Base-by-base conservation (phyloP, 106 monocot species). In the Hemerocallis citrina region DNA sequence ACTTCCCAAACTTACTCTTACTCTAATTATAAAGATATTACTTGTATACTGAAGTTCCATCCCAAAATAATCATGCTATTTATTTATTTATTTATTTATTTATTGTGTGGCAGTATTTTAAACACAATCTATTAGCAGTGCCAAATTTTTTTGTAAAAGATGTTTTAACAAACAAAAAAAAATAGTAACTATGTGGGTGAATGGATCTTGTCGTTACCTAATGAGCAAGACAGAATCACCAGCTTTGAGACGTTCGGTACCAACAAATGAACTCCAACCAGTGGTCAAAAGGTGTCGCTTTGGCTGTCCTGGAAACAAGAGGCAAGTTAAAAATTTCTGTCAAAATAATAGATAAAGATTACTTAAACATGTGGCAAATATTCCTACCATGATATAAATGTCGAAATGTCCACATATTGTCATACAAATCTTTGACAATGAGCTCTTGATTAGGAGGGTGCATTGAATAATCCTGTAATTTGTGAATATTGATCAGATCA, bases 381-480 rank as follows among this genome's bases (percentile, higher is more conserved):
- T 21, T 55, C 69, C n/a, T 52, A 95, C 91, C 96, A 40, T 87
- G 86, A 64, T 98, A 91, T 51, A 98, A 88, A 65, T 98, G 91
- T 21, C 87, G 87, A 63, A 98, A 91, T 60, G 87, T 92, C 91
- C 96, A 98, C 51, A 81, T 38, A 22, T 84, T 84, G 41, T 98
- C 84, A 66, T 98, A 88, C 69, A 98, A 70, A 39, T 98, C 91
- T 60, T 72, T 64, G 35, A 92, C 82, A 47, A 82, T 72, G 31
- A 98, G 87, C 73, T 98, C 96, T 64, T 98, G 96, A 70, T 75
- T 91, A 71, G 96, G 87, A 69, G 96, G 85, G 68, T 98, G 96
- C 75, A 76, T 80, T 46, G 90, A 71, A 67, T 81, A 91, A 76
- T 96, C 95, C 95, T 96, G 59, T 1, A 64, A 49, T 25, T 25